Evolutionary conservation across 192 early-diverging fungal species (phyloP), one percentile per base, ranked within the genome.

Genomic region (Umbelopsis ramanniana): DNA sequence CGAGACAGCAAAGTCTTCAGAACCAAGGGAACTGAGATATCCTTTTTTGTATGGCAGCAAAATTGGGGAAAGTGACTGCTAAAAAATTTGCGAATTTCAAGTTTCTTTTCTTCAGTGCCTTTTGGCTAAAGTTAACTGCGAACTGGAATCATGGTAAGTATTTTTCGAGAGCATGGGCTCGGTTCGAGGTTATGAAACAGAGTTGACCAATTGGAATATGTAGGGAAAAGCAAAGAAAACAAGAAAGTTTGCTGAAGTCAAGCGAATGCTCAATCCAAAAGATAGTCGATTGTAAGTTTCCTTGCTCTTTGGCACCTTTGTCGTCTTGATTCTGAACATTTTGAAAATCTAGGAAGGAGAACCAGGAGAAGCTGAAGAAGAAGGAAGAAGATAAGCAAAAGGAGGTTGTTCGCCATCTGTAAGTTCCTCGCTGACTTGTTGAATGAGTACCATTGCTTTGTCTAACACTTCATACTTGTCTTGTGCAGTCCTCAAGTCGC

Each of bases 201-300:
- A 63, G 17, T 14, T 63, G 12, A 63, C 33, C 29, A 19, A 8
- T 3, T 37, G 4, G n/a, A 47, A 17, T 68, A 29, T 52, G 23
- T 72, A 89, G 94, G 94, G 91, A 52, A 98, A 97, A 82, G 93
- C 93, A 21, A 96, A 90, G 71, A 92, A 87, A 72, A 97, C 95
- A 45, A 90, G 93, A 84, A 95, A 96, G 87, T 97, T 98, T 82
- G 97, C 92, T 37, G 84, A 90, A 63, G 94, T 96, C 50, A 98
- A 98, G 85, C 91, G 95, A 24, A 93, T 95, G 78, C 86, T 98
- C 72, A 92, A 90, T 68, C 92, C 94, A 33, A 95, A 94, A 38
- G 97, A 98, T 81, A 84, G 92, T 45, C 88, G 97, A 52, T 84
- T 98, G 84, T 94, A 89, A 85, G 85, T 83, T 72, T 80, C 80